These are phyloP conservation scores for Aspergillus versicolor DNA, from an alignment of 2,329 filamentous ascomycete genomes.

Conservation along the genomic window DNA sequence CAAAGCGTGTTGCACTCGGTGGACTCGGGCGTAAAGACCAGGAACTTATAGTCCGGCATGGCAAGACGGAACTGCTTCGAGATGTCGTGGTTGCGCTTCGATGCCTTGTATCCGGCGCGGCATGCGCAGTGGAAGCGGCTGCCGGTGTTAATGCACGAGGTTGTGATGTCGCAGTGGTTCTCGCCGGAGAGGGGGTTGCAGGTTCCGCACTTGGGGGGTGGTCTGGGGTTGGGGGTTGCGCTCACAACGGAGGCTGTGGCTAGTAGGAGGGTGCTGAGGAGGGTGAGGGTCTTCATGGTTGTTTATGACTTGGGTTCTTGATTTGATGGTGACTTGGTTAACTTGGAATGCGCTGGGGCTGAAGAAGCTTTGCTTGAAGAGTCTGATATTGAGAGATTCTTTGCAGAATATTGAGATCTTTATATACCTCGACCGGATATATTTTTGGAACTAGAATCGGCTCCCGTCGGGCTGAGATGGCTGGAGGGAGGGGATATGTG, in stretches of 20 bases:
- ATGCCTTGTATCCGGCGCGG: constrained; percentile 43
- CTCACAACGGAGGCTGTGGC: constrained; percentile 23
- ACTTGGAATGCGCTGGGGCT: neutral
- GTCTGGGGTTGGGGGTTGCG: constrained; percentile 14
- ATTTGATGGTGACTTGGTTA: constrained; percentile 4
- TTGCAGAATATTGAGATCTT: neutral
- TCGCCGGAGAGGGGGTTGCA: constrained; percentile 42
- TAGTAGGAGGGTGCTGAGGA: constrained; percentile 26
- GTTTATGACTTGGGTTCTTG: constrained; percentile 7
- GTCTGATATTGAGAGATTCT: neutral
- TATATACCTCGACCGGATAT: constrained; percentile 3
- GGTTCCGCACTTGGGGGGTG: constrained; percentile 31
- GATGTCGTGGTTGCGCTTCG: constrained; percentile 27
- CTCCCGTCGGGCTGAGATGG: neutral
- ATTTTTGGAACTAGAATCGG: neutral
- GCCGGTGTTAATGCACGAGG: constrained; percentile 46
- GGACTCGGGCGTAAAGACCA: constrained; percentile 38
- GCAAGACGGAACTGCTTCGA: constrained; percentile 38
- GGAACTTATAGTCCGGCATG: constrained; percentile 39
- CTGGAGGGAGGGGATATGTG: neutral
- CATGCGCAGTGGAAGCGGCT: constrained; percentile 42
- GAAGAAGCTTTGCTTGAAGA: neutral
- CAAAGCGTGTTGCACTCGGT: constrained; percentile 39
- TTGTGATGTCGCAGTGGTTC: constrained; percentile 44
- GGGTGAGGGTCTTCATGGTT: constrained; percentile 28